A percentile compares a stretch with the other conserved stretches of the same genome.
Evolutionary conservation across 495 filamentous ascomycete species (phyloP).

Genomic region (Rhypophila decipiens): DNA sequence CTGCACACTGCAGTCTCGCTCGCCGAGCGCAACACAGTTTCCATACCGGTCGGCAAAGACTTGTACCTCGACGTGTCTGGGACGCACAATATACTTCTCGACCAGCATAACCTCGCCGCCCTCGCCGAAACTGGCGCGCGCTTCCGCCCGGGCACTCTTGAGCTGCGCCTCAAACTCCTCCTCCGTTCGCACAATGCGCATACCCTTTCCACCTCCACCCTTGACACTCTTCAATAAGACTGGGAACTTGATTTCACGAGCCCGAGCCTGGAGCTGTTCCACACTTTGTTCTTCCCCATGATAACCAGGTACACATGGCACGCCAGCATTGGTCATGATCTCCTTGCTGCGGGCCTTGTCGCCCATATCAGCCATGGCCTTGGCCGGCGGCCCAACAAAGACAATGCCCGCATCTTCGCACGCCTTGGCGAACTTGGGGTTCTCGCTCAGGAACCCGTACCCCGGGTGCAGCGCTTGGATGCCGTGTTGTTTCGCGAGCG

Average conservation of each 20-base stretch:
- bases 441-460: slow-evolving; percentile 97
- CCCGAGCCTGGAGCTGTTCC: slow-evolving; percentile 61
- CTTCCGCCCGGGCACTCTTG: slow-evolving; percentile 82
- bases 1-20: slow-evolving; percentile 83
- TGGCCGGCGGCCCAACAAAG: slow-evolving; percentile 89
- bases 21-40: slow-evolving; percentile 76
- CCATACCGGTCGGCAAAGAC: slow-evolving; percentile 90
- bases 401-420: slow-evolving; percentile 86
- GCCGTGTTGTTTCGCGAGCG: slow-evolving; percentile 73
- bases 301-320: slow-evolving; percentile 95
- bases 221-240: slow-evolving; percentile 96
- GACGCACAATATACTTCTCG: slow-evolving; percentile 92
- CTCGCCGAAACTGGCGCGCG: slow-evolving; percentile 86
- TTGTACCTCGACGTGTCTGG: slow-evolving; percentile 95
- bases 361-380: slow-evolving; percentile 95
- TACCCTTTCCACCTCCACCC: slow-evolving; percentile 96
- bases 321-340: slow-evolving; percentile 89
- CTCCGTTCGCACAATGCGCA: slow-evolving; percentile 78
- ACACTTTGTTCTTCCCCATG: slow-evolving; percentile 81
- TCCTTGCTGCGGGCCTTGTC: slow-evolving; percentile 88
- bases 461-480: slow-evolving; percentile 92
- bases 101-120: slow-evolving; percentile 82
- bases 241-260: slow-evolving; percentile 78
- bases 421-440: slow-evolving; percentile 80
- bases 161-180: slow-evolving; percentile 77